Percentiles rank a stretch among this genome's conserved stretches.
phyloP scores from a whole-genome alignment of 2,329 filamentous ascomycete genomes.

The Stagonosporopsis vannaccii region DNA sequence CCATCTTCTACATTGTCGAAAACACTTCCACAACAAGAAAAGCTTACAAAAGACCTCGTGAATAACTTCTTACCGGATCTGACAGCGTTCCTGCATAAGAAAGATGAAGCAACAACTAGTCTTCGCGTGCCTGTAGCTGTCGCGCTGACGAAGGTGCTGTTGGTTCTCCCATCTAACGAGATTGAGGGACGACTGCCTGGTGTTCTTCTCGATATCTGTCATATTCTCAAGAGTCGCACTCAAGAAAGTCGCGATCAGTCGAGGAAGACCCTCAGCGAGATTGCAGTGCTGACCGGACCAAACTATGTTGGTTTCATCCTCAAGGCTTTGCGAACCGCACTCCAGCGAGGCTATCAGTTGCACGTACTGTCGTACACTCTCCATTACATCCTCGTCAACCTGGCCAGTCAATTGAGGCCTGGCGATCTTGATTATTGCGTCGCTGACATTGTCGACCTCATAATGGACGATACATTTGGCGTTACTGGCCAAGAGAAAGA shows the following conservation, averaged over 20 bases:
- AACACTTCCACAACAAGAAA: conserved; percentile 71
- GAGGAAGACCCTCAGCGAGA: conserved; percentile 84
- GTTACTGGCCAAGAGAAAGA: conserved; percentile 94
- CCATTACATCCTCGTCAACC: conserved; percentile 84
- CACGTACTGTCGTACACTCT: conserved; percentile 95
- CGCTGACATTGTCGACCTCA: conserved; percentile 76
- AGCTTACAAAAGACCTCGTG: conserved; percentile 75
- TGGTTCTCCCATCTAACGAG: conserved; percentile 75
- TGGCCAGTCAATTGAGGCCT: conserved; percentile 74
- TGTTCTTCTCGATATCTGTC: conserved; percentile 88
- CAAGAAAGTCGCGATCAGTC: conserved; percentile 92
- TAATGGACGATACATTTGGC: conserved; percentile 98
- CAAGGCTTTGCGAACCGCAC: conserved; percentile 83
- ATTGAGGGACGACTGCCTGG: conserved; percentile 79
- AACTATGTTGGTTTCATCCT: conserved; percentile 90
- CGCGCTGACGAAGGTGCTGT: conserved; percentile 85
- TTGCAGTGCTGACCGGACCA: conserved; percentile 80
- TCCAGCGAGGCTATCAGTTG: conserved; percentile 87
- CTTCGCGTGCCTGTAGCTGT: conserved; percentile 89
- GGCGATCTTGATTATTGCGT: conserved; percentile 93
- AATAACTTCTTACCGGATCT: conserved; percentile 80
- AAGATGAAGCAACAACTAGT: conserved; percentile 93
- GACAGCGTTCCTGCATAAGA: conserved; percentile 86
- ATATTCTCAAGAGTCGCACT: conserved; percentile 88
- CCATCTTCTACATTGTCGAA: conserved; percentile 58